A percentile compares a stretch with the other conserved stretches of the same genome.
phyloP scores from a whole-genome alignment of 805 yeast genomes.

The Saccharomycopsis babjevae region DNA sequence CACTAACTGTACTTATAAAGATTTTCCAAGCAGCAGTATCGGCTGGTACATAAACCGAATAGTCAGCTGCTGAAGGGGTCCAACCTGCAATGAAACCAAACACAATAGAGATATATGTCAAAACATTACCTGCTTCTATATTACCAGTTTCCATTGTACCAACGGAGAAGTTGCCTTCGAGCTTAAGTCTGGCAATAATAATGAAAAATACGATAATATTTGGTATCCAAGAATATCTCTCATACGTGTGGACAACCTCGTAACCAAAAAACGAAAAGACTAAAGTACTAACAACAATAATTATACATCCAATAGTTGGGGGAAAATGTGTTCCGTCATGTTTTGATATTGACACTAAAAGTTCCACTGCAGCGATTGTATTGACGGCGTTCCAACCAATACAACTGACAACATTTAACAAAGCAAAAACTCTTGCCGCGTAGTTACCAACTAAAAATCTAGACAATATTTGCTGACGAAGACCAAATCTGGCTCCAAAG shows the following conservation, averaged over 20 bases:
- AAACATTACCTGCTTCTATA: constrained; percentile 62
- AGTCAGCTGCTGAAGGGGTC: constrained; percentile 89
- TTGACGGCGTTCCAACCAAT: constrained; percentile 95
- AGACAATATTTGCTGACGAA: constrained; percentile 80
- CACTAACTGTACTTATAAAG: constrained; percentile 52
- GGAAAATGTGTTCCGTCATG: constrained; percentile 35
- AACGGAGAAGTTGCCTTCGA: constrained; percentile 45
- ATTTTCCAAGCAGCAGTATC: constrained; percentile 48
- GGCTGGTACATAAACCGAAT: constrained; percentile 76
- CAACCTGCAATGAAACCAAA: constrained; percentile 92
- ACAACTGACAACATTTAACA: constrained; percentile 74
- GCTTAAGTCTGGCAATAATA: constrained; percentile 66
- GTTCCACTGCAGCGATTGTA: constrained; percentile 80
- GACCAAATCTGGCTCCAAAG: constrained; percentile 76
- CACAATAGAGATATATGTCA: constrained; percentile 76
- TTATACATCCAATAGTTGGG: constrained; percentile 83
- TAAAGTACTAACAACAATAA: constrained; percentile 58
- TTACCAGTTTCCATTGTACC: constrained; percentile 49
- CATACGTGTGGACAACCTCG: constrained; percentile 68
- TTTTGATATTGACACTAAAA: constrained; percentile 41
- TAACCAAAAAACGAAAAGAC: constrained; percentile 77
- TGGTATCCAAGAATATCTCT: constrained; percentile 85
- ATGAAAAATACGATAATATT: constrained; percentile 63
- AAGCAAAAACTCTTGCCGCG: constrained; percentile 66
- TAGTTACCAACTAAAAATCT: constrained; percentile 68